Conservation (phyloP, 2,329 filamentous ascomycete species). For the Beauveria sp. region DNA sequence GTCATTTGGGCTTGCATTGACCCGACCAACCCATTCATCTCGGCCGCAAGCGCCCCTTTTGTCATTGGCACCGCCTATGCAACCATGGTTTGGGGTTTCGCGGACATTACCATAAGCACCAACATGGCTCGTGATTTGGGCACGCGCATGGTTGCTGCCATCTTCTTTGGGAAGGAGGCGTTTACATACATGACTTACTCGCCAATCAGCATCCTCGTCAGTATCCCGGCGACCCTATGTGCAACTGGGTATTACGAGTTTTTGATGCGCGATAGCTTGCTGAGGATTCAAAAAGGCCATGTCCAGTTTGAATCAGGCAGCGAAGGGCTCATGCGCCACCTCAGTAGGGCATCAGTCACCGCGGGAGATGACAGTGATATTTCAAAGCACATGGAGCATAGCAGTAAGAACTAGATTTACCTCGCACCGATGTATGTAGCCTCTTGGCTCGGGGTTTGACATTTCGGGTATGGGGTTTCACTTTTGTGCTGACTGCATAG, state of each 20-base stretch:
- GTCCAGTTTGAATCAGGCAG: conserved; percentile 21
- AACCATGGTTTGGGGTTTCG: conserved; percentile 49
- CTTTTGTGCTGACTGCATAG: too few species aligned
- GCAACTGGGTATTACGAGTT: conserved; percentile 48
- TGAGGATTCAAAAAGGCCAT: conserved; percentile 41
- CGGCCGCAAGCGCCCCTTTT: conserved; percentile 39
- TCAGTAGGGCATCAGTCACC: conserved; percentile 6
- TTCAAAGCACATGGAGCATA: neutral
- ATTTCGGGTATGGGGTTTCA: too few species aligned
- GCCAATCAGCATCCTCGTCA: conserved; percentile 48
- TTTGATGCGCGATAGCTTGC: conserved; percentile 44
- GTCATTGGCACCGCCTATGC: conserved; percentile 49
- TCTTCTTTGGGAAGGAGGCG: conserved; percentile 33
- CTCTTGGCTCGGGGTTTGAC: too few species aligned
- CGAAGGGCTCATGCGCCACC: conserved; percentile 15
- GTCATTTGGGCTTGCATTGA: conserved; percentile 52
- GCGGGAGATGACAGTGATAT: neutral
- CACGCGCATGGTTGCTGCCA: conserved; percentile 50
- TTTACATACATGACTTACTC: conserved; percentile 30
- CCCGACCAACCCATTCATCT: conserved; percentile 50
- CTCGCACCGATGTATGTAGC: too few species aligned
- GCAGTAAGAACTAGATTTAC: neutral
- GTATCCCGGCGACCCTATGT: conserved; percentile 49
- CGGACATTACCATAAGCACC: conserved; percentile 44
- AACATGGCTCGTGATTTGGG: conserved; percentile 53